A percentile compares a stretch with the other conserved stretches of the same genome.
These are phyloP conservation scores for Ogataea hybrid DNA, from an alignment of 1,139 yeast genomes.

Conservation along the genomic window DNA sequence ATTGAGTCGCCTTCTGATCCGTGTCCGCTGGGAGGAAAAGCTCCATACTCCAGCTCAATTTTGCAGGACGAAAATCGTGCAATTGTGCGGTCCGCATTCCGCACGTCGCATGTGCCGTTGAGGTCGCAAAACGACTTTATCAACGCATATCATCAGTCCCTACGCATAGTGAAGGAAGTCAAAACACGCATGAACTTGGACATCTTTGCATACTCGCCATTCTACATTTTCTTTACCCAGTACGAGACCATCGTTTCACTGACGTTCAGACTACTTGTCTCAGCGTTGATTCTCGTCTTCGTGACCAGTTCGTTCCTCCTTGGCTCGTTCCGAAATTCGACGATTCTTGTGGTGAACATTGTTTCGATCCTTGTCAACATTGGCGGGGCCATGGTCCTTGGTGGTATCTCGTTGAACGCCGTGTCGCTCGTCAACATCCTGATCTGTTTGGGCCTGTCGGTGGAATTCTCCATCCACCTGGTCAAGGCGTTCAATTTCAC, in stretches of 20 bases:
- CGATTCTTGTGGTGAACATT: constrained; percentile 57
- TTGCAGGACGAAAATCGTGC: constrained; percentile 37
- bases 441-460: constrained; percentile 89
- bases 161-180: constrained; percentile 65
- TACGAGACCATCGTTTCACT: constrained; percentile 61
- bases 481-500: constrained; percentile 68
- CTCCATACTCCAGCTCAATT: constrained; percentile 75
- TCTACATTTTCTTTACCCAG: constrained; percentile 90
- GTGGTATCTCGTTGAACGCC: constrained; percentile 81
- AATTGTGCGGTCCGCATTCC: constrained; percentile 62
- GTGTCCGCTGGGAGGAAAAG: constrained; percentile 95
- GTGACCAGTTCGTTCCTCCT: constrained; percentile 54
- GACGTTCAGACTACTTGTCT: constrained; percentile 52
- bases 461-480: constrained; percentile 88
- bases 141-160: constrained; percentile 69
- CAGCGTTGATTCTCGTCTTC: constrained; percentile 59
- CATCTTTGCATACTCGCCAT: constrained; percentile 90
- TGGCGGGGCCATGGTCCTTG: constrained; percentile 75
- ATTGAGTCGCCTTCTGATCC: constrained; percentile 79
- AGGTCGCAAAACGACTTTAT: constrained; percentile 85
- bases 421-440: constrained; percentile 84
- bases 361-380: constrained; percentile 65
- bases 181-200: constrained; percentile 44
- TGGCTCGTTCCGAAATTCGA: constrained; percentile 65
- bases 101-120: constrained; percentile 80